These are phyloP conservation scores for Cichorium intybus DNA, from an alignment of 140 eudicot genomes.

Conservation along the genomic window DNA sequence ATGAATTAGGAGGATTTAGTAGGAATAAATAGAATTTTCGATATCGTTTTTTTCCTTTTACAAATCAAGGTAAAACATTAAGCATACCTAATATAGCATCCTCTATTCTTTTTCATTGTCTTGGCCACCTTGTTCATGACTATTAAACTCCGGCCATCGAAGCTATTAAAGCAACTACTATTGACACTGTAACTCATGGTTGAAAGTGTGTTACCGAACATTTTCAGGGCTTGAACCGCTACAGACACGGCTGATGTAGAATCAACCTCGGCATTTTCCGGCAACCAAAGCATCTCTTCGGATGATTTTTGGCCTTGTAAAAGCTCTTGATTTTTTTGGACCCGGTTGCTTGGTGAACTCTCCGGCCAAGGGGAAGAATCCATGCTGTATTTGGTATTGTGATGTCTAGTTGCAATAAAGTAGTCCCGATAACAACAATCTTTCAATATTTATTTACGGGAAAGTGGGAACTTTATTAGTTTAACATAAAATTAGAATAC, in stretches of 20 bases:
- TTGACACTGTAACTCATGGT: no score
- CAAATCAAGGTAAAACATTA: not conserved
- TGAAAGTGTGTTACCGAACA: no score
- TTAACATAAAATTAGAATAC: no score
- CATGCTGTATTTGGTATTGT: not conserved
- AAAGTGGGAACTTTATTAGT: not conserved
- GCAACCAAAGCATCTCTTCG: not conserved
- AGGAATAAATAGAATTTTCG: no score
- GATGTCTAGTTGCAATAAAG: not conserved
- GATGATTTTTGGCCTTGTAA: slow-evolving; percentile 26
- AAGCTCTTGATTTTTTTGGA: slow-evolving; percentile 22
- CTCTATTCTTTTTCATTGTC: slow-evolving; percentile 35
- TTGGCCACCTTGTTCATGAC: slow-evolving; percentile 27
- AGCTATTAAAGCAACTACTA: not conserved
- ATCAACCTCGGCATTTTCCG: not conserved
- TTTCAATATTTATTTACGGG: slow-evolving; percentile 7
- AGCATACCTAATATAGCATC: slow-evolving; percentile 30
- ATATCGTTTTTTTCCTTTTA: no score
- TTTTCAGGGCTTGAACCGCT: no score
- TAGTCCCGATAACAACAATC: not conserved
- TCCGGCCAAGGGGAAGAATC: slow-evolving; percentile 12
- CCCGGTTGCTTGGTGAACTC: not conserved
- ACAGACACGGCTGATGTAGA: no score
- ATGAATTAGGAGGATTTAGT: no score
- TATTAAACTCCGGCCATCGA: slow-evolving; percentile 23